Evolutionary conservation across 169 alveolate species (phyloP), one percentile per base, ranked within the genome.

Genomic region (Babesia caballi): DNA sequence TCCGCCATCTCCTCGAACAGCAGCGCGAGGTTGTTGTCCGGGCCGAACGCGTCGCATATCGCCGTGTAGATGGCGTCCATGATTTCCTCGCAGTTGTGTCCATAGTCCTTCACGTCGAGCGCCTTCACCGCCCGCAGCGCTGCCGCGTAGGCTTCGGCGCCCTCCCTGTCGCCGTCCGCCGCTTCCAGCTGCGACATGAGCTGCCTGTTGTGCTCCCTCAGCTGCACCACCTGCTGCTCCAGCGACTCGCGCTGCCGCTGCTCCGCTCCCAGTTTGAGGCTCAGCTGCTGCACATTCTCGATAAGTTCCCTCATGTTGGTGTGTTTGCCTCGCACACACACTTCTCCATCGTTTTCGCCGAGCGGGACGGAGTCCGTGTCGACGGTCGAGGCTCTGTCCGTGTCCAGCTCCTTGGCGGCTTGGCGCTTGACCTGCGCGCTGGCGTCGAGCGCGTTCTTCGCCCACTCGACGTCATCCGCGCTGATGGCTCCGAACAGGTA

Each of bases 1-100:
- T 78, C 66, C n/a, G 87, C 87, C 61, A 69, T 52, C 36, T 78
- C 77, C 69, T 78, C 87, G 25, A 78, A 65, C 28, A 58, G 51
- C 59, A 60, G 40, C 25, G 77, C 74, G 17, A 78, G 51, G 23
- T 73, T 53, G 77, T 78, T 78, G 54, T 78, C 87, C 9, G 82
- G 51, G n/a, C 87, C 87, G 61, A 78, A 78, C 33, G 83, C 44
- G 23, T 78, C 87, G 27, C 82, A 46, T 42, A 70, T 44, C 28
- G 65, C 35, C 2, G 82, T 14, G 51, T 78, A 78, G 19, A 78
- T 57, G 42, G 67, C 44, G 51, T 69, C 83, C 78, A 78, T 42
- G 40, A 78, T 36, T 33, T 52, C 54, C 52, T 78, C 87, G 49
- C 72, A 54, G 66, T 66, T 42, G 33, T 78, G 70, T n/a, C 71